A percentile compares a stretch with the other conserved stretches of the same genome.
Conservation (phyloP, 768 basidiomycete species). For the Cyclocybe cylindracea region DNA sequence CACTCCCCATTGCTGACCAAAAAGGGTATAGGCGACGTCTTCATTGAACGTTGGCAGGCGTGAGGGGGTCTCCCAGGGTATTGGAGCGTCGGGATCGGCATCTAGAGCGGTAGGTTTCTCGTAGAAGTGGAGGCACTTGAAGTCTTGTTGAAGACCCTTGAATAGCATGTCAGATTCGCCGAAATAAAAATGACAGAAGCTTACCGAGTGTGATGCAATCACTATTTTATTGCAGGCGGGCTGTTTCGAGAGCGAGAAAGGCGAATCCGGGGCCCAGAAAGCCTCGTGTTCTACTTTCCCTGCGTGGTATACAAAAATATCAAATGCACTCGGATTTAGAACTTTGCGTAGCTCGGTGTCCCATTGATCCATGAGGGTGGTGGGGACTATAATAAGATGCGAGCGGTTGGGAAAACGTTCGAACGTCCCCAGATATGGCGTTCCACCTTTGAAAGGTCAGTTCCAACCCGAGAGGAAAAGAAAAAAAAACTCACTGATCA, state of each 20-base stretch:
- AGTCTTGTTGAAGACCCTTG: not conserved
- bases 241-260: constrained; percentile 10
- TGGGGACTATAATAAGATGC: constrained; percentile 24
- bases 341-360: constrained; percentile 15
- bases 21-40: constrained; percentile 12
- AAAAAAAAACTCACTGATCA: constrained; percentile 1
- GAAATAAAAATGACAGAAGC: constrained; percentile 9
- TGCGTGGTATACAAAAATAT: constrained; percentile 25
- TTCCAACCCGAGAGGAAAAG: not conserved
- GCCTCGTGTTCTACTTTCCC: not conserved
- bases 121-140: no score
- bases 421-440: constrained; percentile 9
- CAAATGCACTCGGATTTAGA: constrained; percentile 13
- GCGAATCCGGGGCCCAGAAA: constrained; percentile 21
- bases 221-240: constrained; percentile 13
- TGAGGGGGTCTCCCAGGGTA: constrained; percentile 17
- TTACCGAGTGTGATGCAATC: constrained; percentile 24
- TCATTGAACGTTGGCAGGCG: not conserved
- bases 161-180: constrained; percentile 17
- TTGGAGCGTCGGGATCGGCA: not conserved
- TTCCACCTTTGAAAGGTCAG: constrained; percentile 6
- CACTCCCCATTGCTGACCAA: no score
- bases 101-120: not conserved
- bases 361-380: constrained; percentile 25
- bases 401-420: constrained; percentile 11